phyloP scores from a whole-genome alignment of 2,329 filamentous ascomycete species.

The Diaporthe sp. region DNA sequence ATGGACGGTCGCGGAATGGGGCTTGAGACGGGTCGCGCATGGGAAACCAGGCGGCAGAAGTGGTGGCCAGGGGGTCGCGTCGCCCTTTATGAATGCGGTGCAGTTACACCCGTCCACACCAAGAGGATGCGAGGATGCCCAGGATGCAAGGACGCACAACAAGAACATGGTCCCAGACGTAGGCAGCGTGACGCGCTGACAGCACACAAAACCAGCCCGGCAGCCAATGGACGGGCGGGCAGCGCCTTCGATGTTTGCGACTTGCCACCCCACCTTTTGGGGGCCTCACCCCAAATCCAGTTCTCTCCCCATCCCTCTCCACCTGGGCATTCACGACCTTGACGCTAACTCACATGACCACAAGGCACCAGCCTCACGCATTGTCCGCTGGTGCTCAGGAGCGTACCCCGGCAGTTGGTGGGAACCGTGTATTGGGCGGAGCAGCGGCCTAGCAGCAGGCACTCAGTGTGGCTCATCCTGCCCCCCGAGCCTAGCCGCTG shows the following conservation, averaged over 20 bases:
- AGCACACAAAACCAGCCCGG: conserved; percentile 7
- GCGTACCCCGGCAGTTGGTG: neutral
- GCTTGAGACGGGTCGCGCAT: conserved; percentile 34
- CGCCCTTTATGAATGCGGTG: conserved; percentile 29
- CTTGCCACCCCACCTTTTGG: conserved; percentile 19
- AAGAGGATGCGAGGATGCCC: neutral
- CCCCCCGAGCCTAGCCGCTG: neutral
- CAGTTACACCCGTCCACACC: conserved; percentile 1
- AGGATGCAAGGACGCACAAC: conserved; percentile 6
- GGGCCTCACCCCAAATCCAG: conserved; percentile 10
- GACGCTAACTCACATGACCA: conserved; percentile 40
- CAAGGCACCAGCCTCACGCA: conserved; percentile 34
- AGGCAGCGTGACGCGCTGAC: conserved; percentile 22
- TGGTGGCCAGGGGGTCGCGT: conserved; percentile 28
- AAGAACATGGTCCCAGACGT: neutral
- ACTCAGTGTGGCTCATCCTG: conserved; percentile 33
- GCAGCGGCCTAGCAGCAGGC: neutral
- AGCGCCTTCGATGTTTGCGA: neutral
- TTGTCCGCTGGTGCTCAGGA: neutral
- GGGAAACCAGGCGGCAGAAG: conserved; percentile 26
- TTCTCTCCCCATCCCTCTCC: neutral
- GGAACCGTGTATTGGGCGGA: neutral
- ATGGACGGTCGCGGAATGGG: conserved; percentile 4
- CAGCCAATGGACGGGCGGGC: conserved; percentile 22
- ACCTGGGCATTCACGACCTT: conserved; percentile 30